Conservation (phyloP, 106 monocot species). For the Chionographis japonica region DNA sequence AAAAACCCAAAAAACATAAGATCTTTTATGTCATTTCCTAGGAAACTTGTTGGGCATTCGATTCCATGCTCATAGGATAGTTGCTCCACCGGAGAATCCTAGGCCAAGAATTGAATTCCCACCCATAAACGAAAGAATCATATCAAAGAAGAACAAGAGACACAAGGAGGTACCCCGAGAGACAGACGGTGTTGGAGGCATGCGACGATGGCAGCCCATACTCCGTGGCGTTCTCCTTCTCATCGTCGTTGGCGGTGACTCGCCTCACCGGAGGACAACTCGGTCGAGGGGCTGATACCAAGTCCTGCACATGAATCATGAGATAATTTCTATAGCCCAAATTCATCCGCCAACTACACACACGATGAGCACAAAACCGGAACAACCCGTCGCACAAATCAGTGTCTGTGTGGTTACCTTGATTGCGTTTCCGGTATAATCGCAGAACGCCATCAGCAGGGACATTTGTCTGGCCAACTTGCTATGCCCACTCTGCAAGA, state of each 20-base stretch:
- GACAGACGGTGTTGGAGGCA: conserved; percentile 75
- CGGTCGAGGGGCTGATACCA: conserved; percentile 78
- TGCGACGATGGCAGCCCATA: conserved; percentile 90
- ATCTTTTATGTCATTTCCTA: too few species aligned
- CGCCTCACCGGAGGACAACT: conserved; percentile 88
- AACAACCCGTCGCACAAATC: neutral
- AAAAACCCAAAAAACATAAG: too few species aligned
- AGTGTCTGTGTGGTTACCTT: conserved; percentile 46
- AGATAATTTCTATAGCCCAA: neutral
- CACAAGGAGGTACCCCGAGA: conserved; percentile 49
- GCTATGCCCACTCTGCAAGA: conserved; percentile 76
- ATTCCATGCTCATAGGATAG: too few species aligned
- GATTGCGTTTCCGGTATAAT: conserved; percentile 70
- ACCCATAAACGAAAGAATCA: too few species aligned
- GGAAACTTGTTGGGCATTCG: too few species aligned
- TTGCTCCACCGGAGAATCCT: too few species aligned
- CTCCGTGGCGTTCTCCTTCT: conserved; percentile 85
- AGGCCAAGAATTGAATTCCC: too few species aligned
- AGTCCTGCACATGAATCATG: conserved; percentile 39
- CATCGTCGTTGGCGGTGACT: conserved; percentile 62
- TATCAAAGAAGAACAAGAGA: neutral
- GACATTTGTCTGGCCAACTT: conserved; percentile 82
- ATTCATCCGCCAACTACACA: neutral
- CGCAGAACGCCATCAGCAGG: conserved; percentile 84
- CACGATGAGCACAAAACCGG: neutral